phyloP scores from a whole-genome alignment of 2,329 filamentous ascomycete species.

The Penicillium sp. region DNA sequence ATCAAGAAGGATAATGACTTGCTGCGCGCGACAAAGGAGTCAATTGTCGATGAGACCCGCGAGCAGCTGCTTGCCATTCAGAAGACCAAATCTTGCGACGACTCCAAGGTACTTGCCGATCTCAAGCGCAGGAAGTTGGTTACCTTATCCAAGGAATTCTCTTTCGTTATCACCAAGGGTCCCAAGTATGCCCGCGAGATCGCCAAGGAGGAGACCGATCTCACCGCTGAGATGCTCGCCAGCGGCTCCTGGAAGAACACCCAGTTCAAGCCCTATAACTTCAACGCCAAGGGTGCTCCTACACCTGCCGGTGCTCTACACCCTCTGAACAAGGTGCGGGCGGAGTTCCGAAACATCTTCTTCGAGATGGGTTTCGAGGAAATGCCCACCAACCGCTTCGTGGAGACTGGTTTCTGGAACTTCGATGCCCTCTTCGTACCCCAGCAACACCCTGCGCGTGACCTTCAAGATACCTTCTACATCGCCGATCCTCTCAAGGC shows the following conservation, averaged over 20 bases:
- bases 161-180: conserved; percentile 80
- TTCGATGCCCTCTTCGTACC: conserved; percentile 96
- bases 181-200: conserved; percentile 86
- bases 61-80: conserved; percentile 73
- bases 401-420: conserved; percentile 99
- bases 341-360: conserved; percentile 97
- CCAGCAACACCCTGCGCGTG: conserved; percentile 94
- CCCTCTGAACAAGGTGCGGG: conserved; percentile 83
- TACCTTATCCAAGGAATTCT: conserved; percentile 76
- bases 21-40: conserved; percentile 58
- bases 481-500: conserved; percentile 82
- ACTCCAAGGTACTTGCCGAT: conserved; percentile 74
- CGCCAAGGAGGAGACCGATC: conserved; percentile 87
- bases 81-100: conserved; percentile 64
- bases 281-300: conserved; percentile 63
- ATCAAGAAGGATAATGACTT: conserved; percentile 62
- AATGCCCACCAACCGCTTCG: conserved; percentile 91
- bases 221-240: conserved; percentile 89
- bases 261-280: conserved; percentile 81
- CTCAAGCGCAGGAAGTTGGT: conserved; percentile 91
- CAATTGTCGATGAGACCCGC: conserved; percentile 75
- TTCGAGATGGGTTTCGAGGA: conserved; percentile 99
- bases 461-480: conserved; percentile 98
- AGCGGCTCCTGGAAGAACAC: conserved; percentile 88
- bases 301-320: conserved; percentile 51